A percentile compares a stretch with the other conserved stretches of the same genome.
Conservation (phyloP, 2,329 filamentous ascomycete species). For the Huntiella moniliformis region DNA sequence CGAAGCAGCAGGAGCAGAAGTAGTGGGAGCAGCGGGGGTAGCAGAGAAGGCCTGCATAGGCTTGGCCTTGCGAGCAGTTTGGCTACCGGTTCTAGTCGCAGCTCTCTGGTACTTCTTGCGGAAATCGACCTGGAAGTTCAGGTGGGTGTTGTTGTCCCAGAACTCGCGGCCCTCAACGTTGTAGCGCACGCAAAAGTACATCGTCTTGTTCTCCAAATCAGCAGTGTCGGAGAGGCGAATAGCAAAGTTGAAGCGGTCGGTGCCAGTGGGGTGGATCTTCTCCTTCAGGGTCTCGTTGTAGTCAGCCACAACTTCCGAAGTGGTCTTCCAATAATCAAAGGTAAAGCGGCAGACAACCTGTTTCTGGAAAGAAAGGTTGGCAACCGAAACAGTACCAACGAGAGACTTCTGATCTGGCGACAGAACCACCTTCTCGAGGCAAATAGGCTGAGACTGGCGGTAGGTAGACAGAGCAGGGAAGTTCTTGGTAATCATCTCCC, state of each 20-base stretch:
- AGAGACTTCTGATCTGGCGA: constrained; percentile 75
- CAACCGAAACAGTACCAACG: constrained; percentile 65
- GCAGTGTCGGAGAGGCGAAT: constrained; percentile 84
- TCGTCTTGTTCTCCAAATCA: constrained; percentile 78
- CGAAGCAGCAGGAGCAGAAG: constrained; percentile 12
- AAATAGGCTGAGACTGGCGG: constrained; percentile 48
- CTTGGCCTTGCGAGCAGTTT: constrained; percentile 19
- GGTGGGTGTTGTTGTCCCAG: constrained; percentile 82
- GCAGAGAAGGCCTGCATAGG: constrained; percentile 8
- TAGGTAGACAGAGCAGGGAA: constrained; percentile 42
- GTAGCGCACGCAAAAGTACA: constrained; percentile 85
- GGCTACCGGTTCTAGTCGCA: constrained; percentile 35
- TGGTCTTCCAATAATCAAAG: constrained; percentile 96
- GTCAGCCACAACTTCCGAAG: constrained; percentile 82
- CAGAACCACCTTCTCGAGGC: constrained; percentile 70
- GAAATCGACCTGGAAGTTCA: constrained; percentile 93
- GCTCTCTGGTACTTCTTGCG: constrained; percentile 52
- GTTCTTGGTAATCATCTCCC: constrained; percentile 73
- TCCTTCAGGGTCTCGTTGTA: constrained; percentile 62
- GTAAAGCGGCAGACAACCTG: constrained; percentile 83
- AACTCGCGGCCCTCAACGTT: constrained; percentile 65
- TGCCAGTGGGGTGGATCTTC: constrained; percentile 27
- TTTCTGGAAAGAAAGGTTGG: constrained; percentile 83
- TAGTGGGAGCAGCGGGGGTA: background rate
- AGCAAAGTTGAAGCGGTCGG: constrained; percentile 79